A percentile compares a stretch with the other conserved stretches of the same genome.
Evolutionary conservation across 1,284 basidiomycete genomes (phyloP).

Genomic region (Ustilago shanxiensis): DNA sequence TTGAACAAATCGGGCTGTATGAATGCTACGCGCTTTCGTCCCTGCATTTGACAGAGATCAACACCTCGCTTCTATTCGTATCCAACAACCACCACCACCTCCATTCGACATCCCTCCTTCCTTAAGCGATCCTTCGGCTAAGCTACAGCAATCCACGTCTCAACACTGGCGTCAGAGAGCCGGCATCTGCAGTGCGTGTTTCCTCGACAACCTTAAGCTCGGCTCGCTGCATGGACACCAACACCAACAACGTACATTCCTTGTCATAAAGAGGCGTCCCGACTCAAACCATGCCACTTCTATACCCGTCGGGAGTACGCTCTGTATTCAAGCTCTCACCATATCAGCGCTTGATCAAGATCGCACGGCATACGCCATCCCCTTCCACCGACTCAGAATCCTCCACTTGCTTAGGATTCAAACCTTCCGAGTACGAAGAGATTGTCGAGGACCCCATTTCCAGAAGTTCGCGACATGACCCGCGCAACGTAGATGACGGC

Average conservation of each 20-base stretch:
- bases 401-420: constrained; percentile 33
- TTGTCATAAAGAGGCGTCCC: neutral
- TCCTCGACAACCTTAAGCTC: neutral
- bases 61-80: constrained; percentile 29
- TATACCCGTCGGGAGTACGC: constrained; percentile 41
- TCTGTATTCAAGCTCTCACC: constrained; percentile 30
- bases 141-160: neutral
- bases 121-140: neutral
- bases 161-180: neutral
- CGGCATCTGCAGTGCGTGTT: neutral
- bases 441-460: constrained; percentile 35
- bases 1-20: constrained; percentile 14
- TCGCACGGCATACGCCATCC: constrained; percentile 43
- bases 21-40: constrained; percentile 22
- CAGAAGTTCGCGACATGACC: constrained; percentile 22
- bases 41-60: constrained; percentile 28
- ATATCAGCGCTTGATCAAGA: constrained; percentile 43
- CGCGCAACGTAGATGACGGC: constrained; percentile 28
- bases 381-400: constrained; percentile 10
- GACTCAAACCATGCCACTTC: constrained; percentile 32
- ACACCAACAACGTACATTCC: neutral
- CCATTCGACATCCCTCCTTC: neutral
- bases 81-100: constrained; percentile 19
- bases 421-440: constrained; percentile 38
- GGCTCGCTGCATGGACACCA: constrained; percentile 2